Evolutionary conservation across 768 basidiomycete genomes (phyloP).

Genomic region (Glaciozyma martinii): DNA sequence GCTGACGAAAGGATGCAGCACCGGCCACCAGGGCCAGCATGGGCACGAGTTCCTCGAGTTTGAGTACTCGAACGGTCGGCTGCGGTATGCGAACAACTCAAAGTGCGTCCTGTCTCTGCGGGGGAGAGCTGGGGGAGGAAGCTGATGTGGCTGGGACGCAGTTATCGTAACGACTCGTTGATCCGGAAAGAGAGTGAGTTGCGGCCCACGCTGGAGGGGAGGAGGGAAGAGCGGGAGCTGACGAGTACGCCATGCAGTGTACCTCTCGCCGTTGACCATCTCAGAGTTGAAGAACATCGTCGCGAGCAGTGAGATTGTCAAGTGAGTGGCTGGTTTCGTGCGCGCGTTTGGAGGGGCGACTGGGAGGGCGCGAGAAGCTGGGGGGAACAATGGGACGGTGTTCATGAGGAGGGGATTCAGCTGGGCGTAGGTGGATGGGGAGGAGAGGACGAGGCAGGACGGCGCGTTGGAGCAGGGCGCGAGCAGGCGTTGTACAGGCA

Average conservation of each 20-base stretch:
- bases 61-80: constrained; percentile 90
- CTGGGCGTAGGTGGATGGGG: too few species aligned
- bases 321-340: constrained; percentile 48
- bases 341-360: neutral
- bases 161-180: constrained; percentile 88
- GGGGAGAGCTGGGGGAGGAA: too few species aligned
- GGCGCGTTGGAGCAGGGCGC: too few species aligned
- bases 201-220: neutral
- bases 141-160: neutral
- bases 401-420: too few species aligned
- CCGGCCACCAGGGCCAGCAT: constrained; percentile 88
- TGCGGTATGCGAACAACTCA: constrained; percentile 97
- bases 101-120: constrained; percentile 43
- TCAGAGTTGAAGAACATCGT: constrained; percentile 93
- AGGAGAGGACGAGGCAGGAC: too few species aligned
- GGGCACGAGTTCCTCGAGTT: constrained; percentile 72
- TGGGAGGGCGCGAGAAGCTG: neutral
- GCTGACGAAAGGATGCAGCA: constrained; percentile 45
- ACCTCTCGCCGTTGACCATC: constrained; percentile 80
- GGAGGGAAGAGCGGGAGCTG: neutral
- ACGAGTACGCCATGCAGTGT: constrained; percentile 56
- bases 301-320: constrained; percentile 84
- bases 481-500: too few species aligned
- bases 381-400: too few species aligned
- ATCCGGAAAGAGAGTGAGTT: constrained; percentile 96